Conservation (phyloP, 2,329 filamentous ascomycete species). For the Ascochyta clinopodiicola region DNA sequence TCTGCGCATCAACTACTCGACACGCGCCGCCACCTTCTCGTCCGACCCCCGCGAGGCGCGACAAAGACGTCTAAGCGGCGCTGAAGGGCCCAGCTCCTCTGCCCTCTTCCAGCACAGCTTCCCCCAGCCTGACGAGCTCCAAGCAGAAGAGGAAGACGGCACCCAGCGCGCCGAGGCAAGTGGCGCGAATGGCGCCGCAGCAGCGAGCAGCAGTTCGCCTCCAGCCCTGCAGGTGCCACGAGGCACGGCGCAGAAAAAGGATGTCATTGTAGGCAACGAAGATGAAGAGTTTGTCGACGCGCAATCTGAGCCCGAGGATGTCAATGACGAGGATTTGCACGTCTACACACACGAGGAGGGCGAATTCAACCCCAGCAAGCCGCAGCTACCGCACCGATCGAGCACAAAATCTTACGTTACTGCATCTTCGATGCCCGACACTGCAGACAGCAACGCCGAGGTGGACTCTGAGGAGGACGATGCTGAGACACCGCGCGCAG, state of each 20-base stretch:
- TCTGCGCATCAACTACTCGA: conserved; percentile 53
- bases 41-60: conserved; percentile 54
- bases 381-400: conserved; percentile 27
- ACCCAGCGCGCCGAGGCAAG: conserved; percentile 15
- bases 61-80: conserved; percentile 51
- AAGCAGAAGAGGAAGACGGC: conserved; percentile 36
- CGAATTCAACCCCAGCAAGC: conserved; percentile 17
- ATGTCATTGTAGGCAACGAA: conserved; percentile 30
- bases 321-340: conserved; percentile 26
- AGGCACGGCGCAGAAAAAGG: conserved; percentile 29
- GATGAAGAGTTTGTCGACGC: conserved; percentile 37
- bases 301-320: conserved; percentile 41
- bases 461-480: conserved; percentile 4
- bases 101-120: conserved; percentile 51
- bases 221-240: conserved; percentile 42
- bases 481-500: conserved; percentile 6
- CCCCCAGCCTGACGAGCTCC: conserved; percentile 49
- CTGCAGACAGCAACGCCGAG: conserved; percentile 15
- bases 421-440: conserved; percentile 31
- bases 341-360: conserved; percentile 27
- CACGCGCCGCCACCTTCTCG: conserved; percentile 58
- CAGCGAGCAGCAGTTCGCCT: conserved; percentile 29
- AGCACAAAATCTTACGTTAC: conserved; percentile 44
- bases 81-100: conserved; percentile 50
- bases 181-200: conserved; percentile 22